Base-by-base conservation (phyloP, 805 yeast genomes). In the Suhomyces sp. region DNA sequence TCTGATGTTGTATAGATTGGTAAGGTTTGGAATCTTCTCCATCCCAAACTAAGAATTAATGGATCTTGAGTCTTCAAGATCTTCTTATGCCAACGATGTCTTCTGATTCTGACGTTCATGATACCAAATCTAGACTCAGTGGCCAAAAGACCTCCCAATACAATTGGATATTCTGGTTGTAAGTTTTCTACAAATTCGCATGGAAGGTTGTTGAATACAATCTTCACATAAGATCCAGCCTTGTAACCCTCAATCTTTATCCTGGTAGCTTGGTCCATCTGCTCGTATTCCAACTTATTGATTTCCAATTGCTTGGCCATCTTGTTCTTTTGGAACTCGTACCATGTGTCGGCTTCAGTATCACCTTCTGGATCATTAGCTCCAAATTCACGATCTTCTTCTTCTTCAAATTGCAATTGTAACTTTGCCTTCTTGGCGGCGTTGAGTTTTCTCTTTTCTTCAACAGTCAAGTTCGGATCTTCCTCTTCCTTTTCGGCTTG, bases 81-180 rank as follows among this genome's bases (percentile, higher is more conserved):
- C 73, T 88, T 88, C 57, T 88, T 91, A 65, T 93, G 97, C 99
- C 99, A 93, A 70, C 98, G 81, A 59, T 93, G 99, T 63, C 96
- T 81, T 78, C 96, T 88, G 42, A 93, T 79, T 67, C 98, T 79
- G 31, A 87, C 96, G 55, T 87, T 91, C 66, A 88, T 72, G 53
- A 85, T 83, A 5, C 98, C 99, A 56, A 90, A 91, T 54, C 95
- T 74, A 39, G 88, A 83, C 57, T 93, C 99, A 4, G 95, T 87
- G 23, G 93, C 79, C 40, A 91, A 68, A 39, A 93, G 67, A 3
- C 98, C 97, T 40, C 99, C 99, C 50, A 95, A 65, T 12, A 93
- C 76, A 19, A 93, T 70, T 9, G 98, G 98, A 53, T 68, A 88
- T 26, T 66, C 72, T 2, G 98, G 95, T 51, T 88, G 82, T 54